Evolutionary conservation across 169 alveolate species (phyloP).

Genomic region (Cryptosporidium canis): DNA sequence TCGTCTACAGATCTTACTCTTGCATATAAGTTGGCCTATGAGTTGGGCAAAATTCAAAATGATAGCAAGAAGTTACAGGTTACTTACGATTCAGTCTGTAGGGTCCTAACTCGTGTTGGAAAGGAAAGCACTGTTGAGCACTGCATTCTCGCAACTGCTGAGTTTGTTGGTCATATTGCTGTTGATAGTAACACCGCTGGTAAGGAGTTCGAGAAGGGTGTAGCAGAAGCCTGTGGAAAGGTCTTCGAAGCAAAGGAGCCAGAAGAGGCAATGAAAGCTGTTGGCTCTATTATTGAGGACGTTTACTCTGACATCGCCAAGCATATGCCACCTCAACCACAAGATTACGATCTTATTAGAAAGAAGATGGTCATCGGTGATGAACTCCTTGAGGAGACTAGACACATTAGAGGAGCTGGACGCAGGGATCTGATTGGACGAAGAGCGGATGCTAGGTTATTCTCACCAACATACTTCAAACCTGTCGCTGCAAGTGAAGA

Average conservation of each 20-base stretch:
- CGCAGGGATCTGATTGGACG: not conserved
- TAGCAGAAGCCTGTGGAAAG: constrained; percentile 11
- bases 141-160: constrained; percentile 59
- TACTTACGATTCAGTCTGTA: constrained; percentile 57
- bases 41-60: constrained; percentile 30
- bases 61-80: constrained; percentile 25
- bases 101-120: constrained; percentile 25
- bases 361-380: constrained; percentile 40
- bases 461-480: constrained; percentile 14
- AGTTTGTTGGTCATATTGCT: constrained; percentile 64
- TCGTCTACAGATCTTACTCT: constrained; percentile 22
- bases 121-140: constrained; percentile 36
- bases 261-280: not conserved
- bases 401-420: constrained; percentile 8
- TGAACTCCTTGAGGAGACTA: constrained; percentile 24
- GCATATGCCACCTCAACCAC: constrained; percentile 67
- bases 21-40: constrained; percentile 35
- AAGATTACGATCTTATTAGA: constrained; percentile 25
- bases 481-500: constrained; percentile 8
- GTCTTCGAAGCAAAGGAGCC: constrained; percentile 56
- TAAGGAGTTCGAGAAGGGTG: constrained; percentile 37
- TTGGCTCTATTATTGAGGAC: constrained; percentile 33
- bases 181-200: constrained; percentile 54
- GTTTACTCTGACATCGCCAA: constrained; percentile 65
- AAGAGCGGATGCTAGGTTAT: not conserved